Conservation (phyloP, 2,329 filamentous ascomycete species). For the Pseudogymnoascus sp. region DNA sequence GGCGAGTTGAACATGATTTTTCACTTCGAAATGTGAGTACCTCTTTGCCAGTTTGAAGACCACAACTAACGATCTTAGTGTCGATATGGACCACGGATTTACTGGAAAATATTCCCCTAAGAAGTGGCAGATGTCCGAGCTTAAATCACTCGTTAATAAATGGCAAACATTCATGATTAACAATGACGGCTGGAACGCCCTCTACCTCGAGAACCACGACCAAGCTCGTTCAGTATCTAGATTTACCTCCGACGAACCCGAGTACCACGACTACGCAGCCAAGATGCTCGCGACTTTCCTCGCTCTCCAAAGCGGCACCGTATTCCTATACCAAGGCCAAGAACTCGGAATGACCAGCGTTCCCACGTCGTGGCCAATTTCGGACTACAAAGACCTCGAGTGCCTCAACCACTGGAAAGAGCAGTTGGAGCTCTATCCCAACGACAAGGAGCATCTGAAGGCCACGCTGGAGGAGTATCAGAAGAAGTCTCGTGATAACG, state of each 20-base stretch:
- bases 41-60: too few relatives aligned
- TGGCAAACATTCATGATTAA: too few relatives aligned
- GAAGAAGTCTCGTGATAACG: constrained; percentile 1
- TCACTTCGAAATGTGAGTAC: constrained; percentile 38
- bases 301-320: constrained; percentile 39
- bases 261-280: constrained; percentile 17
- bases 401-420: constrained; percentile 14
- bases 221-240: constrained; percentile 48
- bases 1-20: constrained; percentile 56
- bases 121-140: too few relatives aligned
- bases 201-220: constrained; percentile 58
- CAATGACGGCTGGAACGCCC: constrained; percentile 46
- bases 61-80: too few relatives aligned
- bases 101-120: too few relatives aligned
- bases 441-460: not conserved
- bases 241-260: constrained; percentile 27
- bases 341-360: constrained; percentile 48
- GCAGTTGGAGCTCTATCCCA: not conserved
- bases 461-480: not conserved
- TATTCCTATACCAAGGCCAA: constrained; percentile 49
- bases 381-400: constrained; percentile 31
- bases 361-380: constrained; percentile 39
- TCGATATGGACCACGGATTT: too few relatives aligned
- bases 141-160: too few relatives aligned
- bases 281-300: constrained; percentile 43